A percentile compares a stretch with the other conserved stretches of the same genome.
Conservation (phyloP, 2,329 filamentous ascomycete genomes). For the Botrytis aclada region DNA sequence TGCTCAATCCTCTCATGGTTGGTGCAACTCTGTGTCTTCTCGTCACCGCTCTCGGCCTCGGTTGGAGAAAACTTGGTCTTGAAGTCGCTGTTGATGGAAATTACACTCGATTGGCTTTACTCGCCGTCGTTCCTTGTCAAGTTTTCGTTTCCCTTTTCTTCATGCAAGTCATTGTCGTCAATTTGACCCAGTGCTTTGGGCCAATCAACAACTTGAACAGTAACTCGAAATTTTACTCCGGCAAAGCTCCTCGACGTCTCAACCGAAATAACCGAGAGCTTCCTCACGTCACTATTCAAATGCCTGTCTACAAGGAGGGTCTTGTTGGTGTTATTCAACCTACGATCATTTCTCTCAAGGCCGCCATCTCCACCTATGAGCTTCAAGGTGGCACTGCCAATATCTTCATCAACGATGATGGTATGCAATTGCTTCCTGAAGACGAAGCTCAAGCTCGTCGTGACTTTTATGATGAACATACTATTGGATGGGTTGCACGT, state of each 20-base stretch:
- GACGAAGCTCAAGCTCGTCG: slow-evolving; percentile 61
- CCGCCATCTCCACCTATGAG: slow-evolving; percentile 73
- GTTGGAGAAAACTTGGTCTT: slow-evolving; percentile 53
- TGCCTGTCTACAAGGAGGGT: slow-evolving; percentile 85
- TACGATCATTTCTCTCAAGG: slow-evolving; percentile 74
- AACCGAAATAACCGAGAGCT: slow-evolving; percentile 44
- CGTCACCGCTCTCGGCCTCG: slow-evolving; percentile 52
- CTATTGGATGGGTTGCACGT: slow-evolving; percentile 66
- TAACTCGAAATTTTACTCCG: slow-evolving; percentile 44
- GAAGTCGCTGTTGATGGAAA: slow-evolving; percentile 52
- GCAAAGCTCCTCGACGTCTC: slow-evolving; percentile 40
- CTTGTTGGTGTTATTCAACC: slow-evolving; percentile 70
- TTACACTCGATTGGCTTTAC: slow-evolving; percentile 50
- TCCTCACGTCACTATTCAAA: slow-evolving; percentile 78
- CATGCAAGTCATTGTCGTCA: slow-evolving; percentile 49
- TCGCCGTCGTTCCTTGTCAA: slow-evolving; percentile 49
- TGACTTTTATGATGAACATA: slow-evolving; percentile 66
- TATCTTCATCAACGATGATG: slow-evolving; percentile 74
- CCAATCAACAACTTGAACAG: slow-evolving; percentile 46
- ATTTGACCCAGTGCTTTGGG: slow-evolving; percentile 50
- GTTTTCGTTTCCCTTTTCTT: slow-evolving; percentile 54
- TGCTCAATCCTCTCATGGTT: slow-evolving; percentile 55
- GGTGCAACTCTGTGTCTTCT: slow-evolving; percentile 52
- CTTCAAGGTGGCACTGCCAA: slow-evolving; percentile 73
- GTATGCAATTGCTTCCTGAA: slow-evolving; percentile 63